A percentile compares a stretch with the other conserved stretches of the same genome.
phyloP scores from a whole-genome alignment of 108 stramenopile genomes.

The Skeletonema grethae region DNA sequence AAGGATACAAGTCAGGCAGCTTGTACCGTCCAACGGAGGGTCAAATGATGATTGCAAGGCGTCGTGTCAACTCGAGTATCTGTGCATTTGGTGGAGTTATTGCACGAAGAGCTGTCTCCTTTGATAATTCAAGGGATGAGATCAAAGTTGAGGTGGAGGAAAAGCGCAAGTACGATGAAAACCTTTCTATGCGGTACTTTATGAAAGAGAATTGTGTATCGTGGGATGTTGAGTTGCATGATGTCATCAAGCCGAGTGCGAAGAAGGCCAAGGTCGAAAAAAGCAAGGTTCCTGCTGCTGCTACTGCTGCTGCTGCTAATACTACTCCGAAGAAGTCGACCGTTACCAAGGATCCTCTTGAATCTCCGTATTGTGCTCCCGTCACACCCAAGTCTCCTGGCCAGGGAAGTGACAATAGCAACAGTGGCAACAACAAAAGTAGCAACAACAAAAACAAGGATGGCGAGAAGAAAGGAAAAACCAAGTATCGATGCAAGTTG shows the following conservation, averaged over 20 bases:
- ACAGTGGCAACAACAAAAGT: slow-evolving; percentile 11
- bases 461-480: slow-evolving; percentile 31
- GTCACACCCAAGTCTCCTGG: slow-evolving; percentile 32
- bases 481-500: slow-evolving; percentile 73
- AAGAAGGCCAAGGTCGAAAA: not conserved
- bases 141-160: slow-evolving; percentile 22
- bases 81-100: slow-evolving; percentile 47
- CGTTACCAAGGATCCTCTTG: not conserved
- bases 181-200: slow-evolving; percentile 26
- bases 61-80: slow-evolving; percentile 35
- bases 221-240: slow-evolving; percentile 46
- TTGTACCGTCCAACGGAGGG: slow-evolving; percentile 17
- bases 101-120: slow-evolving; percentile 22
- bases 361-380: slow-evolving; percentile 20
- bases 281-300: not conserved
- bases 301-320: not conserved
- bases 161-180: slow-evolving; percentile 23
- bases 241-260: slow-evolving; percentile 13
- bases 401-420: not conserved
- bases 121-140: slow-evolving; percentile 11
- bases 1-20: not conserved
- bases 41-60: slow-evolving; percentile 32
- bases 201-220: slow-evolving; percentile 47
- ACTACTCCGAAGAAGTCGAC: slow-evolving; percentile 2
- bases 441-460: not conserved